A percentile compares a stretch with the other conserved stretches of the same genome.
These are phyloP conservation scores for Rhytidiadelphus loreus DNA, from an alignment of 225 moss, liverwort and hornwort species.

Conservation along the genomic window DNA sequence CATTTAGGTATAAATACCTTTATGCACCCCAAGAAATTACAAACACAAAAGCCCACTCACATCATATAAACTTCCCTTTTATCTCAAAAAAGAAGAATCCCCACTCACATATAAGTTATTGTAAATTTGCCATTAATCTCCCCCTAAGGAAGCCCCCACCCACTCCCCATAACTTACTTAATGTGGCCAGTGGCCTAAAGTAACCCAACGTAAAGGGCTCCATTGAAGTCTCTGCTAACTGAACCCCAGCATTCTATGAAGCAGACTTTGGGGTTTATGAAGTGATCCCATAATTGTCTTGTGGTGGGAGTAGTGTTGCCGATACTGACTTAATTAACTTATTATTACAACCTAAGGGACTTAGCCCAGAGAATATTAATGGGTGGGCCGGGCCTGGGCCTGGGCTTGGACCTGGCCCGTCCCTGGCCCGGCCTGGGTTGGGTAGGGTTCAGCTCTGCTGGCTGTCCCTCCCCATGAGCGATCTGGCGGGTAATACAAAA, in stretches of 20 bases:
- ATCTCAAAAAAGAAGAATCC: no score
- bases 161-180: background rate
- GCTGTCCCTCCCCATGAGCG: background rate
- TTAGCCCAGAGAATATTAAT: background rate
- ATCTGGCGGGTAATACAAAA: constrained; percentile 19
- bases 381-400: background rate
- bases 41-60: no score
- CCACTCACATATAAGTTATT: no score
- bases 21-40: background rate
- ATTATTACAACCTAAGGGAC: background rate
- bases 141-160: background rate
- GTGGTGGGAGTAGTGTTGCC: background rate
- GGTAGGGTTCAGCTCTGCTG: background rate
- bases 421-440: background rate
- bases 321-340: background rate
- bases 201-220: background rate
- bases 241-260: background rate
- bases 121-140: background rate
- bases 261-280: background rate
- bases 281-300: background rate
- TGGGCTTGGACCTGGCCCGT: background rate
- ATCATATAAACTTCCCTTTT: no score
- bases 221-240: background rate
- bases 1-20: background rate
- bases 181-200: background rate